These are phyloP conservation scores for Pelargonium myrrhifolium DNA, from an alignment of 441 rosid genomes.

Conservation along the genomic window DNA sequence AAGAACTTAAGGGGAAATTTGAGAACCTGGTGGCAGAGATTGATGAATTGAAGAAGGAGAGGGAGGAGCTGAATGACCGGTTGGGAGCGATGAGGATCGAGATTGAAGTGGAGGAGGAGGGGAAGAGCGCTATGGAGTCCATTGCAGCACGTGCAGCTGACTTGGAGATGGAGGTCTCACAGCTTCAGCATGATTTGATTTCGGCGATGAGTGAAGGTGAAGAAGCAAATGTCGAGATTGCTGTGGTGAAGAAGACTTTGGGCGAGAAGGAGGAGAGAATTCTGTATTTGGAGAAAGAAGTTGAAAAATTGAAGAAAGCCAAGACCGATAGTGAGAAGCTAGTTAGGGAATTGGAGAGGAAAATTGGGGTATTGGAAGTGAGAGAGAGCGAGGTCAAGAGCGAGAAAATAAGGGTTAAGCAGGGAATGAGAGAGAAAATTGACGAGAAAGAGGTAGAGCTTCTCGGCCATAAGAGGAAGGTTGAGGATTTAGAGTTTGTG, in stretches of 20 bases:
- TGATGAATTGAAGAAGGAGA: conserved; percentile 32
- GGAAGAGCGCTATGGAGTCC: conserved; percentile 36
- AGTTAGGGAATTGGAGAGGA: conserved; percentile 59
- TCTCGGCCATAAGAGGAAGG: conserved; percentile 29
- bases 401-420: conserved; percentile 46
- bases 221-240: conserved; percentile 38
- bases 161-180: conserved; percentile 49
- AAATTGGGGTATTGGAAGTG: conserved; percentile 43
- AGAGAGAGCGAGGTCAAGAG: conserved; percentile 54
- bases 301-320: conserved; percentile 44
- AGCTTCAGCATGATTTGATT: conserved; percentile 61
- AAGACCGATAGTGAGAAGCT: conserved; percentile 48
- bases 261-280: conserved; percentile 39
- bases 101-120: conserved; percentile 42
- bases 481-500: conserved; percentile 34
- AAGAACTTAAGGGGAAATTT: conserved; percentile 31
- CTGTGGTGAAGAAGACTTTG: conserved; percentile 34
- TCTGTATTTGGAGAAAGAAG: conserved; percentile 37
- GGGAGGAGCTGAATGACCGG: conserved; percentile 32
- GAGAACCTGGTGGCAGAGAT: conserved; percentile 29
- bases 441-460: conserved; percentile 47
- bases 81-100: conserved; percentile 39
- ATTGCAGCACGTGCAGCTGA: conserved; percentile 47
- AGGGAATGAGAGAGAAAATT: conserved; percentile 42
- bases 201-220: conserved; percentile 37